Evolutionary conservation across 148 eudicot species (phyloP).

Genomic region (Cornus florida): DNA sequence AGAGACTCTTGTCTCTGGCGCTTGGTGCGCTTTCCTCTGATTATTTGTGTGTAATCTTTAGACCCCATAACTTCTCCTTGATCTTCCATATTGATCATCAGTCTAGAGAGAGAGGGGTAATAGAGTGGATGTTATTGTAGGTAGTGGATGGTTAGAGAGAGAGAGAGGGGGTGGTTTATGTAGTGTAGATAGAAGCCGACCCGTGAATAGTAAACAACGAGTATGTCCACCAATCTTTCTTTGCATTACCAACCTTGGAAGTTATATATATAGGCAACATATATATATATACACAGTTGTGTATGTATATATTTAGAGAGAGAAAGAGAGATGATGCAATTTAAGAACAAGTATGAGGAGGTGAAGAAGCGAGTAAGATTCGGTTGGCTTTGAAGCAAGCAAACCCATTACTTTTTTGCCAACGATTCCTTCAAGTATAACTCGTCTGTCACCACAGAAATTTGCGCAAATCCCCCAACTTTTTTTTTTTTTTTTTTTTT

Average conservation of each 20-base stretch:
- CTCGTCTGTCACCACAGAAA: slow-evolving; percentile 60
- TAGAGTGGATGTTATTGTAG: not conserved
- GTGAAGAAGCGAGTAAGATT: slow-evolving; percentile 27
- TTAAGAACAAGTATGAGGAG: not conserved
- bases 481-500: slow-evolving; percentile 11
- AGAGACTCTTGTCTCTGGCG: slow-evolving; percentile 53
- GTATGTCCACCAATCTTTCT: slow-evolving; percentile 20
- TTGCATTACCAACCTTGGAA: slow-evolving; percentile 10
- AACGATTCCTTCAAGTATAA: slow-evolving; percentile 65
- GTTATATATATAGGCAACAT: slow-evolving; percentile 1
- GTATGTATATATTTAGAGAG: not conserved
- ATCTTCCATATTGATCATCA: slow-evolving; percentile 7
- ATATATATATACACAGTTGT: not conserved
- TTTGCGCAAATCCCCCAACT: slow-evolving; percentile 25
- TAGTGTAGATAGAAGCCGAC: slow-evolving; percentile 4
- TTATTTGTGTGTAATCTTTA: slow-evolving; percentile 14
- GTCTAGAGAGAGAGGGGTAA: not conserved
- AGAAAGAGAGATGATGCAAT: not conserved
- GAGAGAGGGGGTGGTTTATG: not conserved
- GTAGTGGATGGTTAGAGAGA: not conserved
- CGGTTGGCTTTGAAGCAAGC: slow-evolving; percentile 73
- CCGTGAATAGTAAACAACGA: slow-evolving; percentile 24
- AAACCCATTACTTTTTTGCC: slow-evolving; percentile 55
- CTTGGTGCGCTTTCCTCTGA: slow-evolving; percentile 71
- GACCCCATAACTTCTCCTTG: slow-evolving; percentile 21